Base-by-base conservation (phyloP, 345 rosid species). In the Durio zibethinus region DNA sequence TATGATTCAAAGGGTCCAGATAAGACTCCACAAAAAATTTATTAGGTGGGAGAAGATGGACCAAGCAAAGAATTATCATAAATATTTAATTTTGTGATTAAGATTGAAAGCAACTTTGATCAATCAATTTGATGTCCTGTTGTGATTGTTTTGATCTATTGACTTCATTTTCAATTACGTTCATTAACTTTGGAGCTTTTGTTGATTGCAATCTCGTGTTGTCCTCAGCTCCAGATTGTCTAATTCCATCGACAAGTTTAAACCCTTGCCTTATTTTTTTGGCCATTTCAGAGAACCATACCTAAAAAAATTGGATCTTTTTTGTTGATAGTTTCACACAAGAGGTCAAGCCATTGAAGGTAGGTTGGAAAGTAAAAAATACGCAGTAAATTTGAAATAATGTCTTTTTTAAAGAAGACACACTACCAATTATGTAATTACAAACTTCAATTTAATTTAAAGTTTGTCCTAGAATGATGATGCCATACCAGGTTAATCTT, bases 41-140 rank as follows among this genome's bases (percentile, higher is more conserved):
- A 64, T 36, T 10, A 38, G 38, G 29, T 38, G 71, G 67, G 40
- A 62, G 73, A 69, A 12, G 71, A 42, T 43, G 50, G 23, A 54
- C 21, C 40, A 38, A n/a, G 18, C 68, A 42, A 43, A 14, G 10
- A 23, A 23, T 48, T 48, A n/a, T 42, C 31, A 43, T 67, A 43
- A 63, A 18, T 64, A 42, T 50, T 29, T 72, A 33, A 52, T 67
- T 16, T 1, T 63, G 40, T 36, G 74, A 64, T 54, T 64, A 23
- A 47, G 73, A 79, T 45, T 62, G 67, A 43, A 57, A 60, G 67
- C 71, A 27, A 36, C 72, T 75, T 48, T 75, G 63, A 67, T 69
- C 0, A 16, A 56, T 18, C 56, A 33, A 4, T 62, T 36, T 31
- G 21, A 62, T 74, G 77, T 75, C 69, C 35, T 59, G 21, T 70